Base-by-base conservation (phyloP, 768 basidiomycete species). In the Phylloporus sp. region DNA sequence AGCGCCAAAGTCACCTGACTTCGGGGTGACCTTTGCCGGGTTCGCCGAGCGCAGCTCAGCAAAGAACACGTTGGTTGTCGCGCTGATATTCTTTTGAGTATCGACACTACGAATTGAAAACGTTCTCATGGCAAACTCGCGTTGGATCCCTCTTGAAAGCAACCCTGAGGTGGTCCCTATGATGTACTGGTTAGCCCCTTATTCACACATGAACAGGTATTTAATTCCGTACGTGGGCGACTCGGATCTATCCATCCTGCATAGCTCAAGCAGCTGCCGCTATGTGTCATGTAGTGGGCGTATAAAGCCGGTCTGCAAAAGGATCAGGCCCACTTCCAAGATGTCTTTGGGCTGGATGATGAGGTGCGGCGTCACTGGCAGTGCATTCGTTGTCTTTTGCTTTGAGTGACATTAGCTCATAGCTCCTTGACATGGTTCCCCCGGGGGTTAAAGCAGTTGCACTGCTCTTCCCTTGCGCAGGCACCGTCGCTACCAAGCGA, bases 111-210 rank as follows among this genome's bases (percentile, higher is more conserved):
- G 15, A 41, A 20, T 42, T 6, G 5, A 26, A 28, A 45, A 23
- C 33, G 17, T 49, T 27, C 20, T 32, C 27, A 64, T 65, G 62
- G 50, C 53, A 26, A 21, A 53, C 34, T 44, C 65, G 26, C 74
- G 69, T 35, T 91, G 89, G 89, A 80, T 91, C 41, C 89, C 89
- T 8, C 73, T 90, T 11, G 89, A 91, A 68, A 82, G 82, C 54
- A 87, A 86, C 57, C 89, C 78, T 43, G 67, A 78, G 50, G 79
- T 78, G 55, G 40, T 54, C 9, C 10, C 9, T 17, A 3, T 34
- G 23, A 9, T 17, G 45, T 17, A 4, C 29, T 35, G 7, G 21
- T 22, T 41, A 24, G 32, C 32, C 43, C 48, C 38, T 43, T 45
- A 47, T 28, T 58, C 18, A 54, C 39, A 5, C 32, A 14, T 1